Base-by-base conservation (phyloP, 2,329 filamentous ascomycete species). In the Sporothrix humicola region DNA sequence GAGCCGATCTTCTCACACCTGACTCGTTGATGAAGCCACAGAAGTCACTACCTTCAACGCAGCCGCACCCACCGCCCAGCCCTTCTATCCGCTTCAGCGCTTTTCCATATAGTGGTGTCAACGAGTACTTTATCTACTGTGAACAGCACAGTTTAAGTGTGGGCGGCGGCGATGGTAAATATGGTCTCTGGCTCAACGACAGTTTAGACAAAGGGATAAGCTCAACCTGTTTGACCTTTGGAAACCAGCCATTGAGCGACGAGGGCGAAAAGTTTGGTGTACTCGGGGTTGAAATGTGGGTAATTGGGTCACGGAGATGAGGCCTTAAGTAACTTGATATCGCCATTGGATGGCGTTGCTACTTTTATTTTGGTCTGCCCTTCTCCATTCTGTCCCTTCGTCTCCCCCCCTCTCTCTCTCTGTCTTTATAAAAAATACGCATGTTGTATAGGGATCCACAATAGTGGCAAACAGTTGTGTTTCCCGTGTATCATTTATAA, bases 81-180 rank as follows among this genome's bases (percentile, higher is more conserved):
- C 93, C 95, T 75, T 87, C 90, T 37, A 93, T 98, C 77, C 90
- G 96, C 23, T 99, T 99, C 87, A 98, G 97, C 83, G 95, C 95
- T 0, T 99, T 98, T 79, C 95, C 95, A 0, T 98, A 98, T 80
- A 97, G 93, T 73, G 96, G 96, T 5, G 89, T 97, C 56, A 98
- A 99, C 81, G 96, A 98, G 82, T 99, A 97, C 81, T 94, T 95
- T 85, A 96, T 98, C 77, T 92, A 97, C 79, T 98, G 95, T 82
- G 94, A 98, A 82, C 86, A 89, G 2, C 89, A 91, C 31, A 98
- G 93, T 80, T 82, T 99, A 15, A 96, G 93, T 79, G 87, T 98
- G 23, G 96, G 96, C 12, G 95, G 94, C 72, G 93, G 87, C 59
- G 94, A 97, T 77, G 95, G 96, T 0, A 92, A 93, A 78, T 98